These are phyloP conservation scores for Boletellus ananas DNA, from an alignment of 768 basidiomycete species.

Conservation along the genomic window DNA sequence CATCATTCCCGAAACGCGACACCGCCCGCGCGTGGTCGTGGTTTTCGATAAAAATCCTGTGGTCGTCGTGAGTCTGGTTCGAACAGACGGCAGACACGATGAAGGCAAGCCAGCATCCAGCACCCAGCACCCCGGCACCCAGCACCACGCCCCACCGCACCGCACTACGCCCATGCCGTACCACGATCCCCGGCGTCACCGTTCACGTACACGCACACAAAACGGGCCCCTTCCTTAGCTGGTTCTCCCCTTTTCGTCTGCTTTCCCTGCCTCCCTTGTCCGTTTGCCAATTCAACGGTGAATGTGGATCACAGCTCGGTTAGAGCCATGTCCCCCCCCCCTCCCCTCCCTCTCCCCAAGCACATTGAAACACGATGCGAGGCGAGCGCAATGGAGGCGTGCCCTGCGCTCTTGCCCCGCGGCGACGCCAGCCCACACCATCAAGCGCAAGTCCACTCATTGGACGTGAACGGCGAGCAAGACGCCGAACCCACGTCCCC, in stretches of 20 bases:
- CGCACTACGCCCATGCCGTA: background rate
- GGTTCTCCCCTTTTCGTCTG: too few relatives aligned
- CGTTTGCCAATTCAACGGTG: too few relatives aligned
- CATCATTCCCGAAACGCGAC: conserved; percentile 64
- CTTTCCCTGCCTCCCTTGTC: too few relatives aligned
- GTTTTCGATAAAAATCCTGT: conserved; percentile 64
- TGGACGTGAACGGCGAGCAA: conserved; percentile 10
- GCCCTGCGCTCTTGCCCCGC: background rate
- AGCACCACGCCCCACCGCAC: too few relatives aligned
- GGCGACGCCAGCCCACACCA: background rate
- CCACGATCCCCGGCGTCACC: too few relatives aligned
- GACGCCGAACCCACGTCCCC: conserved; percentile 9
- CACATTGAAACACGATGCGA: too few relatives aligned
- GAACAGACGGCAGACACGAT: conserved; percentile 15
- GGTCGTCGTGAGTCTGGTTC: background rate
- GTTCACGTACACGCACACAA: too few relatives aligned
- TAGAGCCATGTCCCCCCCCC: too few relatives aligned
- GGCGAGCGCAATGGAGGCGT: conserved; percentile 2
- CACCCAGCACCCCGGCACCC: too few relatives aligned
- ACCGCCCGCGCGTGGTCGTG: conserved; percentile 65
- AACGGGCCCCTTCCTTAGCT: too few relatives aligned
- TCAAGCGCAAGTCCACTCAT: background rate
- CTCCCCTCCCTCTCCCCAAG: too few relatives aligned
- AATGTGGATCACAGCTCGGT: too few relatives aligned
- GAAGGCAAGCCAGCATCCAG: conserved; percentile 5